These are phyloP conservation scores for Bipolaris zeicola DNA, from an alignment of 2,329 filamentous ascomycete species.

Conservation along the genomic window DNA sequence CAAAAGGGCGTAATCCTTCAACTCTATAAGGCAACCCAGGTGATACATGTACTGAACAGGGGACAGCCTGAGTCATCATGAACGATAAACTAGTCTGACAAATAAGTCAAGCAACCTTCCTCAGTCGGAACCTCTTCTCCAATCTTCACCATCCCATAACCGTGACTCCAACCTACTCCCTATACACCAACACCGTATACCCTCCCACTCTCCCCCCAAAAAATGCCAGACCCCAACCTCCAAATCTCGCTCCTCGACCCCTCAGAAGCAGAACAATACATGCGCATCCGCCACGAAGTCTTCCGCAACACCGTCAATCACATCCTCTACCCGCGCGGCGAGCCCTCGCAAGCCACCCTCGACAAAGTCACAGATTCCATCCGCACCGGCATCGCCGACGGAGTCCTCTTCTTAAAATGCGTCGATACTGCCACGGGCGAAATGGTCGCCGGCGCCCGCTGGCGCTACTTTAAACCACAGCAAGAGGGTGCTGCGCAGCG, in stretches of 20 bases:
- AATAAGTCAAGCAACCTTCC: too few relatives aligned
- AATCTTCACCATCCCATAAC: not conserved
- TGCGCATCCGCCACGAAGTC: conserved; percentile 39
- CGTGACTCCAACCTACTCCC: not conserved
- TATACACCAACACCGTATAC: too few relatives aligned
- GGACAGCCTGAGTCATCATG: not conserved
- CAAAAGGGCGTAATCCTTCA: not conserved
- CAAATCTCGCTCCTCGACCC: conserved; percentile 34
- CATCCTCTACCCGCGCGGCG: conserved; percentile 39
- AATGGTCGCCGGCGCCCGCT: conserved; percentile 40
- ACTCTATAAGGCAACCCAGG: conserved; percentile 10
- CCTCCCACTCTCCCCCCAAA: not conserved
- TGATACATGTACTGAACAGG: not conserved
- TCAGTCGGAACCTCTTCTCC: not conserved
- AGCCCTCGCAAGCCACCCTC: conserved; percentile 35
- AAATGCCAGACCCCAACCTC: conserved; percentile 33
- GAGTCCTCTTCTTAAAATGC: conserved; percentile 38
- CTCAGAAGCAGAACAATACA: conserved; percentile 38
- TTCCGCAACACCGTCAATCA: conserved; percentile 43
- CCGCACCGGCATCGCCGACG: conserved; percentile 31
- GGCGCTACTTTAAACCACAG: conserved; percentile 32
- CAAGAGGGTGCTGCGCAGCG: conserved; percentile 22
- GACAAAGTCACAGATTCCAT: conserved; percentile 28
- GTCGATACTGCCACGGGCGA: conserved; percentile 31
- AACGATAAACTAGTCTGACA: not conserved